phyloP scores from a whole-genome alignment of 2,329 filamentous ascomycete genomes.

The Eurotiales sp. region DNA sequence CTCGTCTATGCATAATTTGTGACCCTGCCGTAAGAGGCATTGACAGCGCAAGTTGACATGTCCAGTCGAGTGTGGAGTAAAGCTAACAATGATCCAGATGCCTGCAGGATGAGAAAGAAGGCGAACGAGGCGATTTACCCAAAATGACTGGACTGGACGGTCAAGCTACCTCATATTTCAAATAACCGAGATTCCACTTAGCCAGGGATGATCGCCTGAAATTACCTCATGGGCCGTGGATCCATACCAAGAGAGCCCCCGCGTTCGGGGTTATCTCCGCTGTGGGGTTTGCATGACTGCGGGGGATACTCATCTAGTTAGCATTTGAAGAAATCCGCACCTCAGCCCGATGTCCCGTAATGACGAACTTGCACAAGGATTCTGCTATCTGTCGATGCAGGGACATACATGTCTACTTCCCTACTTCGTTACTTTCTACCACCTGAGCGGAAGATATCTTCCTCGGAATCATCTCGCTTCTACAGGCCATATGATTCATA shows the following conservation, averaged over 20 bases:
- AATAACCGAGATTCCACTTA: background rate
- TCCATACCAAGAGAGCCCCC: background rate
- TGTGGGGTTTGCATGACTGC: background rate
- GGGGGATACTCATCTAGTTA: background rate
- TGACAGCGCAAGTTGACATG: background rate
- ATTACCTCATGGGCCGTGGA: background rate
- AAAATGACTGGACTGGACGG: background rate
- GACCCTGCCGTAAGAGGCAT: background rate
- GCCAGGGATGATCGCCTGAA: background rate
- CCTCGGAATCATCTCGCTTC: too few relatives aligned
- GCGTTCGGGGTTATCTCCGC: background rate
- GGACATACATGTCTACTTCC: background rate
- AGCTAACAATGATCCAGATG: background rate
- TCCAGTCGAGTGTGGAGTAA: background rate
- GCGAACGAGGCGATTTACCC: constrained; percentile 5
- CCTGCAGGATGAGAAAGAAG: background rate
- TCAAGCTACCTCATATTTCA: background rate
- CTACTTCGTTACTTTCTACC: too few relatives aligned
- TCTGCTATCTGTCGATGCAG: background rate
- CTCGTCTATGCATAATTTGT: background rate
- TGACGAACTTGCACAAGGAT: too few relatives aligned
- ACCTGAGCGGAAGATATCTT: too few relatives aligned
- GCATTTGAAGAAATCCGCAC: background rate
- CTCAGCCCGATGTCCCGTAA: background rate
- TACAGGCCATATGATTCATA: too few relatives aligned